These are phyloP conservation scores for Pseudocercospora ulei DNA, from an alignment of 2,329 filamentous ascomycete species.

Conservation along the genomic window DNA sequence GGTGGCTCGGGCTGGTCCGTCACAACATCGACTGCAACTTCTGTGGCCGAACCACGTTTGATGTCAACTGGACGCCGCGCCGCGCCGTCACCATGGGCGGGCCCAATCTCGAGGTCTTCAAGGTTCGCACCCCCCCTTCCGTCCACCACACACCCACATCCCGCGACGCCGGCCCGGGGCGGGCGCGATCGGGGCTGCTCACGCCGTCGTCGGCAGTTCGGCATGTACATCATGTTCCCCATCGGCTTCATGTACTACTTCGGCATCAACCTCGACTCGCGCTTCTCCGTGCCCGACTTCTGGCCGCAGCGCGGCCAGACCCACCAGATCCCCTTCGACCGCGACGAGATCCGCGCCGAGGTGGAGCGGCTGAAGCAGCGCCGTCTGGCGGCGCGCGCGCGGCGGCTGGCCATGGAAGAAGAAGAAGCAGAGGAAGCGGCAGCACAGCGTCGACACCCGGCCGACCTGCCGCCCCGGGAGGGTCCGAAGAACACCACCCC, in stretches of 20 bases:
- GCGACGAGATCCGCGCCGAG: constrained; percentile 74
- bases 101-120: constrained; percentile 88
- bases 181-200: too few relatives aligned
- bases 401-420: constrained; percentile 39
- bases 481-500: constrained; percentile 10
- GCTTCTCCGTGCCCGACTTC: constrained; percentile 81
- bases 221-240: constrained; percentile 97
- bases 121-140: constrained; percentile 47
- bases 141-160: neutral
- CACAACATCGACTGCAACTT: constrained; percentile 13
- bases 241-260: constrained; percentile 99
- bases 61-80: too few relatives aligned
- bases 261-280: constrained; percentile 89
- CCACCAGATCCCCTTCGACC: constrained; percentile 65
- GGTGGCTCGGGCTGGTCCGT: too few relatives aligned
- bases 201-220: constrained; percentile 69
- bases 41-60: too few relatives aligned
- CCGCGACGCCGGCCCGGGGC: too few relatives aligned
- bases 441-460: constrained; percentile 10
- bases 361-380: constrained; percentile 57
- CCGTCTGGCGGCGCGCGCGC: constrained; percentile 42
- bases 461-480: constrained; percentile 9
- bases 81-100: constrained; percentile 55
- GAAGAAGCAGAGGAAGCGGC: constrained; percentile 23
- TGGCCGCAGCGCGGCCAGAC: constrained; percentile 78